Base-by-base conservation (phyloP, 2,329 filamentous ascomycete genomes). In the Chrysoporthe austroafricana region DNA sequence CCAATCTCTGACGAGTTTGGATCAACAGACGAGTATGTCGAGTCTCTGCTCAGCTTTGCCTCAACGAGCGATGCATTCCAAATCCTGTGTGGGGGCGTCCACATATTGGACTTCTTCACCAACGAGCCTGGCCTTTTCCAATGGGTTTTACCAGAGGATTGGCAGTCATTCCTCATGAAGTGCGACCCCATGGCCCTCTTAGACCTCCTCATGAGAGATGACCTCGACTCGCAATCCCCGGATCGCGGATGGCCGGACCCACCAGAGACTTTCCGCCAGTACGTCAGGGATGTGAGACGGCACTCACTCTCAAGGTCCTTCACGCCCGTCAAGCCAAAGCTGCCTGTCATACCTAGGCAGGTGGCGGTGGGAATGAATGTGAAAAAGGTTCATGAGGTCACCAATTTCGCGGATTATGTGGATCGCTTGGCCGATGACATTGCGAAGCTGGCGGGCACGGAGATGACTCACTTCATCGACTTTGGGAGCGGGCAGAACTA, bases 401-500 rank as follows among this genome's bases (percentile, higher is more conserved):
- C 89, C 69, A 89, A 96, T 75, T 97, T 98, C 75, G 91, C 95
- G n/a, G 86, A 87, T 70, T 98, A 95, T 74, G 87, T 98, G 63
- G 86, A 93, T 62, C 75, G 80, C 3, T 80, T 90, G 11, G 83
- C 86, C 0, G 79, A 80, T 64, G 84, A 86, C 39, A 85, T 97
- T 34, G 84, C 86, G 3, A 76, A 81, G 1, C 80, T 86, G 1
- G 85, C 90, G 54, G 81, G 83, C 0, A 79, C 83, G 60, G 79
- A 84, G 16, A 89, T 97, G 69, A 92, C 93, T 0, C 94, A 98
- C 80, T 89, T 97, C 68, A 90, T 98, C 61, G 96, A 99, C 79
- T 97, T 98, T 78, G 96, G 96, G 39, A 97, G 94, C 64, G 96
- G 96, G 0, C 95, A 98, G 77, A 98, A 97, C 76, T 99, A 99